A percentile compares a stretch with the other conserved stretches of the same genome.
Evolutionary conservation across 2,329 filamentous ascomycete genomes (phyloP).

Genomic region (Huntiella savannae): DNA sequence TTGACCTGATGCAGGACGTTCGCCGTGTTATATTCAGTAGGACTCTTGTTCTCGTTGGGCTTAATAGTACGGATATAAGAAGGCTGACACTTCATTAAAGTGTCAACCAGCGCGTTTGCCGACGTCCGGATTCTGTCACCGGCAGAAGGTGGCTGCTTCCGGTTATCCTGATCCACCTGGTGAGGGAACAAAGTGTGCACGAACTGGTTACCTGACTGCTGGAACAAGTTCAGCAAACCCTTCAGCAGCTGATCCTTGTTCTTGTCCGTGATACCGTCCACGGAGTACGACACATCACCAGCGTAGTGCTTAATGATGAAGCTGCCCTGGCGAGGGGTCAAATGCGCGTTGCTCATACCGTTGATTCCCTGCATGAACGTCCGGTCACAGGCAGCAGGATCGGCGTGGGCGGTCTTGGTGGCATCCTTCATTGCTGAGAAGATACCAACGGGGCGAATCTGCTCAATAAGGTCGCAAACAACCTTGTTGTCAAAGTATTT

Average conservation of each 20-base stretch:
- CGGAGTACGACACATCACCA: constrained; percentile 83
- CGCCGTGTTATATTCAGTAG: constrained; percentile 72
- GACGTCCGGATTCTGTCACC: constrained; percentile 92
- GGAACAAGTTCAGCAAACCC: constrained; percentile 74
- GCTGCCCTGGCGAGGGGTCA: constrained; percentile 79
- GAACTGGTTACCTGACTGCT: constrained; percentile 67
- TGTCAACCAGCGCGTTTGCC: constrained; percentile 85
- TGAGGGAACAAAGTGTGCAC: constrained; percentile 79
- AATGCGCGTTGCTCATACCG: constrained; percentile 76
- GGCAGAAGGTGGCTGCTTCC: constrained; percentile 78
- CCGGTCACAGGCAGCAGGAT: constrained; percentile 81
- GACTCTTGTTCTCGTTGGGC: constrained; percentile 96
- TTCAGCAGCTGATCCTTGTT: constrained; percentile 97
- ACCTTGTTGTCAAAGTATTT: constrained; percentile 99
- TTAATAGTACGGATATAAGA: constrained; percentile 99
- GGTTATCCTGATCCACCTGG: constrained; percentile 88
- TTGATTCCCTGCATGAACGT: constrained; percentile 91
- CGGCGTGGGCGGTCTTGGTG: constrained; percentile 93
- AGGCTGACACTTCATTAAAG: constrained; percentile 89
- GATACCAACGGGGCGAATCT: constrained; percentile 71
- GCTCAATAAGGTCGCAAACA: constrained; percentile 91
- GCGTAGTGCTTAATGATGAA: constrained; percentile 99
- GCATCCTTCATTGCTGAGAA: constrained; percentile 96
- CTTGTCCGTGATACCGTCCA: constrained; percentile 97
- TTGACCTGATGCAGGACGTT: constrained; percentile 98